phyloP scores from a whole-genome alignment of 805 yeast species.

The Cyberlindnera petersonii region DNA sequence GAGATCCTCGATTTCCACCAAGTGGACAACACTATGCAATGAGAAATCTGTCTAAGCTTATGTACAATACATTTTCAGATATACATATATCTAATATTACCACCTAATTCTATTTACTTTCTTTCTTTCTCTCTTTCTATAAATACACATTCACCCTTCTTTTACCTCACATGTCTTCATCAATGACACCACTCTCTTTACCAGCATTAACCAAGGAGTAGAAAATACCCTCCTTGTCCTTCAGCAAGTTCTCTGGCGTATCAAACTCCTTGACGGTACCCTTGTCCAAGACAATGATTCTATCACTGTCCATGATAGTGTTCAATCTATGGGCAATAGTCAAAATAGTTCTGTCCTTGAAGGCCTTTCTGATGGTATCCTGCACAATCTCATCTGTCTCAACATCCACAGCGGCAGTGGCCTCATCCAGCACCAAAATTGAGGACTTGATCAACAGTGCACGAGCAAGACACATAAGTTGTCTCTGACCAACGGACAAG shows the following conservation, averaged over 20 bases:
- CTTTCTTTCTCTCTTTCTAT: neutral
- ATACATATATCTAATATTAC: too few relatives aligned
- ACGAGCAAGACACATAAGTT: constrained; percentile 76
- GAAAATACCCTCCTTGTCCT: constrained; percentile 64
- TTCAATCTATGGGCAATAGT: constrained; percentile 85
- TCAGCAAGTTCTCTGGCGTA: constrained; percentile 61
- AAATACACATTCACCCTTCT: neutral
- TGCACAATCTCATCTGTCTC: constrained; percentile 77
- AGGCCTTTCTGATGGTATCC: constrained; percentile 71
- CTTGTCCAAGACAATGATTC: constrained; percentile 69
- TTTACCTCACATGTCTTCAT: constrained; percentile 7
- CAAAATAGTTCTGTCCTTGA: constrained; percentile 70
- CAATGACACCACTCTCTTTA: constrained; percentile 11
- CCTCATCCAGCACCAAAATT: constrained; percentile 74
- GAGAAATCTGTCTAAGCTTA: too few relatives aligned
- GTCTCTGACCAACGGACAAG: constrained; percentile 74
- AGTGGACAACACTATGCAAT: constrained; percentile 36
- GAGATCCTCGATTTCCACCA: constrained; percentile 96
- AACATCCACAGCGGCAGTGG: constrained; percentile 87
- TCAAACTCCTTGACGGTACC: constrained; percentile 78
- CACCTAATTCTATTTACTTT: neutral
- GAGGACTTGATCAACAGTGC: constrained; percentile 63
- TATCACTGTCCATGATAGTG: constrained; percentile 78
- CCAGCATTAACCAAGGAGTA: constrained; percentile 70
- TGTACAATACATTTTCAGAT: too few relatives aligned